A percentile compares a stretch with the other conserved stretches of the same genome.
Evolutionary conservation across 2,329 filamentous ascomycete genomes (phyloP).

Genomic region (Xylariales sp.): DNA sequence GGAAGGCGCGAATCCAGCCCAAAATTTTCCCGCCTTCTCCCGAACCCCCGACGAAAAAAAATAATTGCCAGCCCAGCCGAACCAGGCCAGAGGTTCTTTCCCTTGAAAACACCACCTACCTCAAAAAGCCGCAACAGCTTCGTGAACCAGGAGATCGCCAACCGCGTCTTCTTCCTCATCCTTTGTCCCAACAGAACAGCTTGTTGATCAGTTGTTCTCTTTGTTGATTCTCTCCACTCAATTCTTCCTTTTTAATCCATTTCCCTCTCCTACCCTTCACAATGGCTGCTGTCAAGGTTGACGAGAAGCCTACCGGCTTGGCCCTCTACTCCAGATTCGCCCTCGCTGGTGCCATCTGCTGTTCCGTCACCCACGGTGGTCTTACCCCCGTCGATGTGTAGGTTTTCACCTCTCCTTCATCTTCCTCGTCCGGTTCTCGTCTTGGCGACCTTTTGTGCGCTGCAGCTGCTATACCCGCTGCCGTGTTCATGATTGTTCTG

Average conservation of each 20-base stretch:
- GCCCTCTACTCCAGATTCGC: slow-evolving; percentile 91
- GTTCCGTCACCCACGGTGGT: slow-evolving; percentile 93
- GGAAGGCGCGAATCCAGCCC: neutral
- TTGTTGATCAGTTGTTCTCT: slow-evolving; percentile 6
- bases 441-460: too few species aligned
- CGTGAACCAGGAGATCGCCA: slow-evolving; percentile 8
- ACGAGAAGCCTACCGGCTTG: slow-evolving; percentile 18
- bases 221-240: slow-evolving; percentile 24
- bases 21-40: slow-evolving; percentile 5
- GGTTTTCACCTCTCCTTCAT: too few species aligned
- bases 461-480: too few species aligned
- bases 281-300: slow-evolving; percentile 18
- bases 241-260: slow-evolving; percentile 8
- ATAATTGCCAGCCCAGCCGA: neutral
- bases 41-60: slow-evolving; percentile 4
- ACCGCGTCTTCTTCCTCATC: slow-evolving; percentile 10
- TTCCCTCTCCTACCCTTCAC: slow-evolving; percentile 9
- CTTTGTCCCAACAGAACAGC: slow-evolving; percentile 8
- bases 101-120: too few species aligned
- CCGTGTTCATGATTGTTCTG: too few species aligned
- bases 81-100: slow-evolving; percentile 12
- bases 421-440: too few species aligned
- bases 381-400: slow-evolving; percentile 99
- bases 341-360: slow-evolving; percentile 96
- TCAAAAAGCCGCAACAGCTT: slow-evolving; percentile 19